phyloP scores from a whole-genome alignment of 495 filamentous ascomycete genomes.

The Astrothelium subdiscretum region DNA sequence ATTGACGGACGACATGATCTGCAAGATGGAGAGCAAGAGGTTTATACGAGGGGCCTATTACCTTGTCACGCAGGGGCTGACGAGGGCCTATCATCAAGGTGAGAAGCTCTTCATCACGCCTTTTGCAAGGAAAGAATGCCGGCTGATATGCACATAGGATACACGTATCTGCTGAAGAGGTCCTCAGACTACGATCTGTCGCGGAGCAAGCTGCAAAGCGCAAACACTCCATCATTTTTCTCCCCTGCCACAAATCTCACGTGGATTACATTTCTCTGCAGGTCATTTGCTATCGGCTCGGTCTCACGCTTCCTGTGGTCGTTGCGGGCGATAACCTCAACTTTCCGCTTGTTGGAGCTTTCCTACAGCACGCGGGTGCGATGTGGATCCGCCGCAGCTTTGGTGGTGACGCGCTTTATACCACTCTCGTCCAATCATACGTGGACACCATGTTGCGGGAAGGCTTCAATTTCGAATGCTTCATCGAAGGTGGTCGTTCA shows the following conservation, averaged over 20 bases:
- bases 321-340: constrained; percentile 95
- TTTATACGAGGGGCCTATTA: constrained; percentile 93
- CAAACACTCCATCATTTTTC: constrained; percentile 90
- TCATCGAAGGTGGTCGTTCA: constrained; percentile 70
- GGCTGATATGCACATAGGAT: constrained; percentile 41
- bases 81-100: constrained; percentile 90
- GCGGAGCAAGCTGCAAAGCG: constrained; percentile 71
- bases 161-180: constrained; percentile 89
- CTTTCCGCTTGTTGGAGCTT: constrained; percentile 77
- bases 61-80: constrained; percentile 72
- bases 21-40: constrained; percentile 91
- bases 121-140: background rate
- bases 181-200: constrained; percentile 65
- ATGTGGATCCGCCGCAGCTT: constrained; percentile 96
- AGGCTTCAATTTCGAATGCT: constrained; percentile 86
- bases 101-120: constrained; percentile 1
- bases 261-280: constrained; percentile 93
- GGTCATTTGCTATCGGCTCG: constrained; percentile 86
- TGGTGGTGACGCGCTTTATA: constrained; percentile 81
- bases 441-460: constrained; percentile 84
- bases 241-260: constrained; percentile 89
- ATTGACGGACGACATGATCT: constrained; percentile 91
- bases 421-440: constrained; percentile 84
- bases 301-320: constrained; percentile 79
- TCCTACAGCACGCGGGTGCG: constrained; percentile 88